Evolutionary conservation across 768 basidiomycete species (phyloP).

Genomic region (Xanthoconium stramineum): DNA sequence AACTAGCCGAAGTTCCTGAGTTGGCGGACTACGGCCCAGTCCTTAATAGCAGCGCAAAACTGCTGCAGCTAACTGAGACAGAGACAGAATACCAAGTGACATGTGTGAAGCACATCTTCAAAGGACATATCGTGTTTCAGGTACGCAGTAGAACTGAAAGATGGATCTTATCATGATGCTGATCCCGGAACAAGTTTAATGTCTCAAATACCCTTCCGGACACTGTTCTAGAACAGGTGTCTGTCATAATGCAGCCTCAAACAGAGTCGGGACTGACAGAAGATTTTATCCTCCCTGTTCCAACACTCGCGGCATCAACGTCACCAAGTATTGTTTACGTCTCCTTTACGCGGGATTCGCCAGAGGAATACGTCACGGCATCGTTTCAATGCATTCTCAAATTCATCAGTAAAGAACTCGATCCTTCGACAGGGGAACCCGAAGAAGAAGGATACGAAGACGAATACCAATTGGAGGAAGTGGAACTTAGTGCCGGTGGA

Average conservation of each 20-base stretch:
- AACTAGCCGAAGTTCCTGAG: conserved; percentile 84
- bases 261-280: conserved; percentile 76
- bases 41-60: conserved; percentile 79
- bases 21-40: conserved; percentile 82
- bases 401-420: conserved; percentile 96
- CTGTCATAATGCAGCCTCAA: conserved; percentile 87
- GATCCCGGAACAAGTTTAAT: conserved; percentile 67
- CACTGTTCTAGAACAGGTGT: conserved; percentile 90
- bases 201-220: conserved; percentile 95
- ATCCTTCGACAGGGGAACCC: conserved; percentile 91
- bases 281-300: conserved; percentile 90
- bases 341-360: conserved; percentile 82
- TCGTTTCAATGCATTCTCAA: conserved; percentile 91
- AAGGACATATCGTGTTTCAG: conserved; percentile 95
- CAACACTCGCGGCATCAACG: conserved; percentile 60
- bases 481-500: conserved; percentile 86
- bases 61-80: conserved; percentile 84
- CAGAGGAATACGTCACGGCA: conserved; percentile 72
- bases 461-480: conserved; percentile 96
- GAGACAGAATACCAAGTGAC: conserved; percentile 98
- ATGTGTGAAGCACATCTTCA: conserved; percentile 95
- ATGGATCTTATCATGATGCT: neutral
- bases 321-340: conserved; percentile 91
- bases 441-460: conserved; percentile 99
- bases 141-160: conserved; percentile 39